Percentiles rank a stretch among this genome's conserved stretches.
These are phyloP conservation scores for Cladophialophora psammophila DNA, from an alignment of 2,329 filamentous ascomycete species.

Conservation along the genomic window DNA sequence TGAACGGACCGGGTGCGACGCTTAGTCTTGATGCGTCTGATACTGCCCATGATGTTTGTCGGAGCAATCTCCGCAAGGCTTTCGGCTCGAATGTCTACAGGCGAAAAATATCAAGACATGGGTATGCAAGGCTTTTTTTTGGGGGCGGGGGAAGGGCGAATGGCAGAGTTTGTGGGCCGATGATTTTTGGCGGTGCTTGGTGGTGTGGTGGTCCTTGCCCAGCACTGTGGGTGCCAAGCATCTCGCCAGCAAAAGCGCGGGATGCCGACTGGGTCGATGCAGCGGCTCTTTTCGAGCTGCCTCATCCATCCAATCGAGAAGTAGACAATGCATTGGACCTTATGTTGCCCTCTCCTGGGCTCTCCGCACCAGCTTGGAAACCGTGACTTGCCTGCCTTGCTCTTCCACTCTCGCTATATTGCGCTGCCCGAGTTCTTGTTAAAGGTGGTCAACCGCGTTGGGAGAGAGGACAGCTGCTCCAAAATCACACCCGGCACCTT, in stretches of 20 bases:
- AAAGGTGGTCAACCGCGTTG: neutral
- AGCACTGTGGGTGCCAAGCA: constrained; percentile 1
- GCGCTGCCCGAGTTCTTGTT: neutral
- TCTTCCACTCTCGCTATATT: neutral
- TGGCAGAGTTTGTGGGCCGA: constrained; percentile 1
- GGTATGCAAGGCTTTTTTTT: neutral
- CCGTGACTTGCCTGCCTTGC: constrained; percentile 1
- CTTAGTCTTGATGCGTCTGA: constrained; percentile 74
- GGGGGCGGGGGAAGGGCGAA: neutral
- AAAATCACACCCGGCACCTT: neutral
- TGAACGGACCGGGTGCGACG: constrained; percentile 68
- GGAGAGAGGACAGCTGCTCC: neutral
- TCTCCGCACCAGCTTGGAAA: neutral
- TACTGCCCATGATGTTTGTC: constrained; percentile 68
- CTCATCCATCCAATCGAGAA: constrained; percentile 13
- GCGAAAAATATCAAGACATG: constrained; percentile 8
- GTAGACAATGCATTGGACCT: constrained; percentile 12
- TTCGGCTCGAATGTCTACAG: constrained; percentile 8
- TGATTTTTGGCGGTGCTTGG: neutral
- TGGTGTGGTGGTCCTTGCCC: neutral
- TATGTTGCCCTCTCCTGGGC: constrained; percentile 11
- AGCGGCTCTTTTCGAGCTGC: neutral
- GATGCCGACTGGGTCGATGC: constrained; percentile 9
- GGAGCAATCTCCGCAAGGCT: neutral
- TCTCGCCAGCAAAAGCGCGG: constrained; percentile 18